Conservation (phyloP, 2,329 filamentous ascomycete genomes). For the Penicillium sp. region DNA sequence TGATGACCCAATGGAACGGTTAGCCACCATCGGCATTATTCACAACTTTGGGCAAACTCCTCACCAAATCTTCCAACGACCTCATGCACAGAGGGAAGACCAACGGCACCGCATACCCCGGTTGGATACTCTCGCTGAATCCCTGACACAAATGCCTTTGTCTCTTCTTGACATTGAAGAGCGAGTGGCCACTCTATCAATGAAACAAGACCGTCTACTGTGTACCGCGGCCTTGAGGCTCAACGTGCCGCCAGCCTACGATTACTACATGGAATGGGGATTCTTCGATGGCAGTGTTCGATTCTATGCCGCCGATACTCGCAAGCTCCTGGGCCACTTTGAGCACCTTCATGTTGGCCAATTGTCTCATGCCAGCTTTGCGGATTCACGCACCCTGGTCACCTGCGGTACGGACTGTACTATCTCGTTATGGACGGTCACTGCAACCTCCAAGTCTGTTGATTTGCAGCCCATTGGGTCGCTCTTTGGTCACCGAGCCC, state of each 20-base stretch:
- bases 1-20: slow-evolving; percentile 72
- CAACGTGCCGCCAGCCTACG: slow-evolving; percentile 75
- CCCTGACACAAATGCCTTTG: slow-evolving; percentile 67
- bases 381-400: slow-evolving; percentile 80
- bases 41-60: slow-evolving; percentile 98
- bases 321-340: slow-evolving; percentile 75
- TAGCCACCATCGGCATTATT: slow-evolving; percentile 88
- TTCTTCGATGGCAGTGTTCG: slow-evolving; percentile 87
- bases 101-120: slow-evolving; percentile 55
- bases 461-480: slow-evolving; percentile 71
- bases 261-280: slow-evolving; percentile 92
- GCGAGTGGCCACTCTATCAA: slow-evolving; percentile 66
- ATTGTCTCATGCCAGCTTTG: slow-evolving; percentile 72
- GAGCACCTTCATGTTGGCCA: slow-evolving; percentile 91
- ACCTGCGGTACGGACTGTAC: slow-evolving; percentile 90
- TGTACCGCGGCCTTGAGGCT: slow-evolving; percentile 76
- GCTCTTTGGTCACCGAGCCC: slow-evolving; percentile 80
- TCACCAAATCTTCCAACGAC: slow-evolving; percentile 78
- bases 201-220: slow-evolving; percentile 71
- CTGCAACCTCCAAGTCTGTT: slow-evolving; percentile 56
- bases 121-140: slow-evolving; percentile 68
- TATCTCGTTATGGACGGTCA: slow-evolving; percentile 72
- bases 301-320: slow-evolving; percentile 76
- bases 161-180: slow-evolving; percentile 70
- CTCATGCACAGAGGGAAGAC: slow-evolving; percentile 69